These are phyloP conservation scores for Diplosphaera chodatii DNA, from an alignment of 139 green algal species.

Conservation along the genomic window DNA sequence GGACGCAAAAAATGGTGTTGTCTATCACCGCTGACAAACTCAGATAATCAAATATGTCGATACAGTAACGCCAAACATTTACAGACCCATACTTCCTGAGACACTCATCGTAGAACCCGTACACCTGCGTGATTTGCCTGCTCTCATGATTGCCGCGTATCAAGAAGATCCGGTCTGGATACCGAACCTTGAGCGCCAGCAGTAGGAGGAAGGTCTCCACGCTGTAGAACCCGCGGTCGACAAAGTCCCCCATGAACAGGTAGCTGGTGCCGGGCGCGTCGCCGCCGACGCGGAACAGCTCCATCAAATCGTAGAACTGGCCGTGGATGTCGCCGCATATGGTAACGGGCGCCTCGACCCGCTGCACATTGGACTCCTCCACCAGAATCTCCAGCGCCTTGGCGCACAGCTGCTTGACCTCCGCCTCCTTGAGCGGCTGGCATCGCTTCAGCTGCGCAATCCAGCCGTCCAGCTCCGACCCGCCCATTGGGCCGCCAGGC, in stretches of 20 bases:
- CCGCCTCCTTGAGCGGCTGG: slow-evolving; percentile 84
- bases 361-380: slow-evolving; percentile 98
- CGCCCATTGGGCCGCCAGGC: no score
- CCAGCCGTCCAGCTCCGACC: slow-evolving; percentile 76
- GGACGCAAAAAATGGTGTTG: slow-evolving; percentile 88
- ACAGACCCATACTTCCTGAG: slow-evolving; percentile 96
- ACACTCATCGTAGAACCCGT: slow-evolving; percentile 99
- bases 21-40: slow-evolving; percentile 87
- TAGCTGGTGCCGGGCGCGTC: slow-evolving; percentile 97
- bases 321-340: slow-evolving; percentile 96
- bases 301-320: slow-evolving; percentile 95
- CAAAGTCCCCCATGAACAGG: slow-evolving; percentile 99
- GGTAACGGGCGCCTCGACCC: slow-evolving; percentile 92
- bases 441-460: slow-evolving; percentile 94
- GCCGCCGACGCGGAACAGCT: slow-evolving; percentile 96
- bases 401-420: slow-evolving; percentile 93
- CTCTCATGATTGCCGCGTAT: slow-evolving; percentile 98
- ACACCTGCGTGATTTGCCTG: slow-evolving; percentile 97
- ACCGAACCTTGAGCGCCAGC: slow-evolving; percentile 90
- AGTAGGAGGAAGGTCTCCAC: slow-evolving; percentile 98
- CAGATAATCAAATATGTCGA: slow-evolving; percentile 99
- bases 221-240: slow-evolving; percentile 96
- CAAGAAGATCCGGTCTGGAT: slow-evolving; percentile 91
- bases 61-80: slow-evolving; percentile 98
- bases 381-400: slow-evolving; percentile 46